Evolutionary conservation across 169 alveolate genomes (phyloP), one percentile per base, ranked within the genome.

Genomic region (Miamiensis avidus): DNA sequence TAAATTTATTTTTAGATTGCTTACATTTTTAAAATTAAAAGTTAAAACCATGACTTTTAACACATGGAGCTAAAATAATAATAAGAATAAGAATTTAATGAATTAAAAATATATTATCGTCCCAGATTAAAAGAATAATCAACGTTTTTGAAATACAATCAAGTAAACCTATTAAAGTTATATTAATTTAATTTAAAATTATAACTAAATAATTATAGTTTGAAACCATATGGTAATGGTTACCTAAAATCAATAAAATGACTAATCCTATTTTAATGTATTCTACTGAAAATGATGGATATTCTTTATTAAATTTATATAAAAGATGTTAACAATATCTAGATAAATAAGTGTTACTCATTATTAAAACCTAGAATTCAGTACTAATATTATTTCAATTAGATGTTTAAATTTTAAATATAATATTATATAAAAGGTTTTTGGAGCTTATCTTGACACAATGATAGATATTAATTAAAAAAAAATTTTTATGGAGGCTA

Each of bases 141-240:
- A 31, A 75, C 74, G 16, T 34, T 86, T 28, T 74, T 86, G 34
- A 31, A 76, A 0, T 81, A 76, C 75, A 86, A 86, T 79, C 64
- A 79, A 75, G 90, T 82, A 86, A 75, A 49, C 33, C 30, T 69
- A 31, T 33, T 31, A 65, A 82, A 34, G 74, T 32, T 29, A 73
- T 82, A 69, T 72, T 64, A 49, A 49, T 49, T 49, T 49, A 49
- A 49, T 20, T 49, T 79, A 28, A 26, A 20, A 29, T 25, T 78
- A 49, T 11, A 0, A 0, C n/a, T 32, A 32, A n/a, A 34, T 34
- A 34, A 78, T 49, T 25, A 34, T 74, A 86, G 90, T 82, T 86
- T 74, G 90, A 86, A 81, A 75, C 74, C n/a, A 34, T 86, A 75
- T 86, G 90, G 90, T 86, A 82, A 28, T 86, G 86, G 86, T n/a